Base-by-base conservation (phyloP, 2,329 filamentous ascomycete genomes). In the Talaromyces sp. region DNA sequence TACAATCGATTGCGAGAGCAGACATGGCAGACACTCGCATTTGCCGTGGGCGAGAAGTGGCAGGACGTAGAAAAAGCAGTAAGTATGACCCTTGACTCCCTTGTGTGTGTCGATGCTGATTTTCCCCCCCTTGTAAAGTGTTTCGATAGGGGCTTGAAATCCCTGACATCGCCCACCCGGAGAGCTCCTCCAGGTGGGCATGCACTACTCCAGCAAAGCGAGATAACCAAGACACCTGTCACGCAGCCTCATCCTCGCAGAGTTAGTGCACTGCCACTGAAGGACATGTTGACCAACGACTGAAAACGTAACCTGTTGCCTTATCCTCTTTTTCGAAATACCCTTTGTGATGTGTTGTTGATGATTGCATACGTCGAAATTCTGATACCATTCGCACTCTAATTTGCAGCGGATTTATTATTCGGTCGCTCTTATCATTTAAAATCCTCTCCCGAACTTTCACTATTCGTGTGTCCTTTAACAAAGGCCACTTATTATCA, bases 11-110 rank as follows among this genome's bases (percentile, higher is more conserved):
- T 89, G 78, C 84, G 92, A 58, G 87, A 89, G 72, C 87, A 92
- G 74, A 93, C 96, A 71, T 96, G 91, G 91, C 83, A 83, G 59
- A 81, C 86, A 4, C 82, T 96, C 26, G 90, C 90, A 2, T 81
- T 84, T n/a, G 74, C 78, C 32, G 70, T 84, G 24, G 81, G 80
- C 7, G 83, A 85, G 69, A 80, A 80, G 59, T 85, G 83, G 83
- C 72, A 76, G 59, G 85, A 89, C 4, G 89, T 93, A n/a, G 91
- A 96, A 70, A 82, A 90, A 84, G 83, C 95, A 87, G 91, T 90
- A 80, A 66, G 86, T 85, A 9, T 53, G n/a, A 19, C 4, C 27
- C 38, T 10, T 4, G 7, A 50, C 4, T 21, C 9, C 11, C 10
- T 13, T 14, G 9, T 21, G 24, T 7, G 24, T 17, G 24, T 24